Base-by-base conservation (phyloP, 208 protist genomes). In the Borovskyia barvae region DNA sequence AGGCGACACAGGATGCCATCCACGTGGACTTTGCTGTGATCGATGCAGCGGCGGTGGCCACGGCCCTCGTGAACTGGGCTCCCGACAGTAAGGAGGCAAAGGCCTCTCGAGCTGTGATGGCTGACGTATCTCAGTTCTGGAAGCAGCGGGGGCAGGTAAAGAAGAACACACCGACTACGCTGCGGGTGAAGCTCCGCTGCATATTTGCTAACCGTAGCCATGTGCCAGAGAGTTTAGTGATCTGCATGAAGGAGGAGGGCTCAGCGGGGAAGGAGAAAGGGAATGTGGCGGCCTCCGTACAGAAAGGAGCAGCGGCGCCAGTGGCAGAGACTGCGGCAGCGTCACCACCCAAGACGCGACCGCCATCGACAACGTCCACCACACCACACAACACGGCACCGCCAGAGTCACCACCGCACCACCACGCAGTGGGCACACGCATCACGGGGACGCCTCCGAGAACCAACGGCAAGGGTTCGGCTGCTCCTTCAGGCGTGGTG, bases 11-110 rank as follows among this genome's bases (percentile, higher is more conserved):
- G 33, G 87, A 94, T 33, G 57, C 67, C 26, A 79, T 94, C 28
- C 79, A 88, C 52, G 58, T 94, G n/a, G 84, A 92, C 66, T 76
- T 94, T 53, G 82, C 77, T 17, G 60, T 92, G 17, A 72, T 94
- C 0, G 64, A 76, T 14, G 47, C 59, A 5, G 26, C 47, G 17
- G 11, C 58, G 26, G 57, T 41, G 6, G 19, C 11, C 19, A 33
- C 22, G 12, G 33, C 41, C 7, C 41, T 64, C n/a, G 41, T 35
- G 42, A 41, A 39, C 22, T 66, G 61, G 53, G 33, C 22, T 3
- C 59, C 57, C 9, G 54, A 43, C 32, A 62, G 39, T 5, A 66
- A 46, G 32, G 73, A 41, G 41, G 22, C 43, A 15, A 62, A 68
- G 33, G 14, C 24, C 17, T 49, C 53, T 8, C 51, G 53, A 9